Evolutionary conservation across 495 filamentous ascomycete species (phyloP), one percentile per base, ranked within the genome.

Genomic region (Talaromyces wortmannii): DNA sequence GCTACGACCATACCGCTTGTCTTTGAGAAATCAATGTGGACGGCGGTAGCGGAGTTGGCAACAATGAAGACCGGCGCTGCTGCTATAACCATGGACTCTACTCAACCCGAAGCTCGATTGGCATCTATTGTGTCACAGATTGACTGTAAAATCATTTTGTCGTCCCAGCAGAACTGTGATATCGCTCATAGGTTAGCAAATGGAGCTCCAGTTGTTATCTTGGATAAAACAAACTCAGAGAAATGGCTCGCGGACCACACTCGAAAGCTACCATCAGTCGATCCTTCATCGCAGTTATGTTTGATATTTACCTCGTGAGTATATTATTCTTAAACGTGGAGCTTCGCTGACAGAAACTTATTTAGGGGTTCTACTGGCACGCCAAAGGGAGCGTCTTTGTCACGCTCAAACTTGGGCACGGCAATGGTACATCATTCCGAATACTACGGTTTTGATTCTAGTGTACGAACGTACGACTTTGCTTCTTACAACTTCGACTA

Each of bases 1-100:
- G 78, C 74, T 18, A 67, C 58, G 15, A 59, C 74, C 13, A 70
- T 83, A 6, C 76, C 78, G 0, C 60, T 83, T 30, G 80, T 73
- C 55, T 79, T 83, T 42, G 76, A 83, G 50, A 84, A 84, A 59
- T 81, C 75, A 15, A 68, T 65, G 48, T 78, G 75, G 77, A 12
- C 18, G 63, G 59, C 11, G 65, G 66, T 58, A 60, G 59, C 50
- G 61, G 2, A 59, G 61, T 18, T 84, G 10, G 81, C 68, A n/a
- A 66, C 82, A 31, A 69, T 83, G 63, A 79, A 79, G 51, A 67
- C 81, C 10, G 80, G 81, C 31, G 76, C 65, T 6, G 69, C 62
- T 10, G 60, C 55, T 30, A 45, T 62, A 4, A 45, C 50, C 7
- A 48, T 62, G 16, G 51, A 62, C 43, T 32, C 52, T 16, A 57